These are phyloP conservation scores for Thermomucor indicae-seudaticae DNA, from an alignment of 371 early-diverging fungal species.

Conservation along the genomic window DNA sequence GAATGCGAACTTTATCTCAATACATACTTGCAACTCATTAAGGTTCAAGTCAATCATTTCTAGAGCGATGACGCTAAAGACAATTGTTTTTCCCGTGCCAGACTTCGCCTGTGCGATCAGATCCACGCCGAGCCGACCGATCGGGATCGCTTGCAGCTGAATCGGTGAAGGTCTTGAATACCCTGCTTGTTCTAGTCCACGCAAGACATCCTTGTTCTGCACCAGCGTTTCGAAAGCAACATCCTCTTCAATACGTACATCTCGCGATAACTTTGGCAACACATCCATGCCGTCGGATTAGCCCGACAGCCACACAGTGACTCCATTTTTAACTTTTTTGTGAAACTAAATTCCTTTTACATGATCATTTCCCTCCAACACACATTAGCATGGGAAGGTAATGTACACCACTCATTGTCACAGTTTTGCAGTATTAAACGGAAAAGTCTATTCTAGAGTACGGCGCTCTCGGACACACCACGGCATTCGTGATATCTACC, in stretches of 20 bases:
- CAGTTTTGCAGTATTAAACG: too few relatives aligned
- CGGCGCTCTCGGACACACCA: slow-evolving; percentile 70
- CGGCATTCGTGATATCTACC: slow-evolving; percentile 60
- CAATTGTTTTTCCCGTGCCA: slow-evolving; percentile 97
- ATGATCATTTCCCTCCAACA: too few relatives aligned
- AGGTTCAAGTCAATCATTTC: slow-evolving; percentile 60
- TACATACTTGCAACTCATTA: slow-evolving; percentile 24
- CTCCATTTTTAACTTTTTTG: too few relatives aligned
- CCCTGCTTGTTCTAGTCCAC: slow-evolving; percentile 51
- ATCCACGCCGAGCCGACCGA: slow-evolving; percentile 78
- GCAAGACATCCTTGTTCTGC: slow-evolving; percentile 41
- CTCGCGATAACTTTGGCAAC: slow-evolving; percentile 46
- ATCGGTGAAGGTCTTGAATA: slow-evolving; percentile 79
- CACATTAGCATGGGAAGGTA: too few relatives aligned
- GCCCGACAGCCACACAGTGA: too few relatives aligned
- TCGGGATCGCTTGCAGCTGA: slow-evolving; percentile 84
- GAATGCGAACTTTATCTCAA: background rate
- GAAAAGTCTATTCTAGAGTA: too few relatives aligned
- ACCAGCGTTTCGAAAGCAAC: slow-evolving; percentile 54
- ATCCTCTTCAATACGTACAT: slow-evolving; percentile 59
- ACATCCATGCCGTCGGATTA: too few relatives aligned
- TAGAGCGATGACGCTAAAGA: slow-evolving; percentile 88
- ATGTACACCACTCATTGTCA: too few relatives aligned
- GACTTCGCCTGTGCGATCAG: slow-evolving; percentile 93
- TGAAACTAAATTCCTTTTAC: too few relatives aligned